phyloP scores from a whole-genome alignment of 148 eudicot genomes.

The Nepenthes mirabilis region DNA sequence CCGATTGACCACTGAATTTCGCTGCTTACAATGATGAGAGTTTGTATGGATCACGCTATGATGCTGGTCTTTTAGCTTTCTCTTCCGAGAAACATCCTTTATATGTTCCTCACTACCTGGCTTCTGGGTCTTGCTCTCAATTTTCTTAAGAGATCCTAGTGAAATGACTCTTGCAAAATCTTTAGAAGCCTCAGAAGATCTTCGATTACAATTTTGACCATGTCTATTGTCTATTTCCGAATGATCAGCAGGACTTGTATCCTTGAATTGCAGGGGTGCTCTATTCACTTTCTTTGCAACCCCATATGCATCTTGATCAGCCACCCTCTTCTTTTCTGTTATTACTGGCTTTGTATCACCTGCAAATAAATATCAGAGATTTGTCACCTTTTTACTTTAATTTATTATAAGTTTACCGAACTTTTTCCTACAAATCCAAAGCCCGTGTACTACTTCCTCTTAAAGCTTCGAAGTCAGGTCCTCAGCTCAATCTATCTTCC shows the following conservation, averaged over 20 bases:
- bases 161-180: conserved; percentile 9
- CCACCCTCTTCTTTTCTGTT: conserved; percentile 20
- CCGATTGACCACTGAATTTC: background rate
- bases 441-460: no score
- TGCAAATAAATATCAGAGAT: conserved; percentile 5
- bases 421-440: no score
- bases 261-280: conserved; percentile 11
- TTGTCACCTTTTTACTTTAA: no score
- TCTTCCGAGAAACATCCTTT: conserved; percentile 18
- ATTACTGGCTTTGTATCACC: conserved; percentile 17
- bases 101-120: conserved; percentile 5
- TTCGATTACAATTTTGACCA: conserved; percentile 8
- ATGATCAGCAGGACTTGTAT: conserved; percentile 3
- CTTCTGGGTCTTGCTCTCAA: conserved; percentile 10
- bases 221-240: conserved; percentile 5
- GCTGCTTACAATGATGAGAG: conserved; percentile 8
- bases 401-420: no score
- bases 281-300: conserved; percentile 19
- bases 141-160: conserved; percentile 6
- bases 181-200: conserved; percentile 8
- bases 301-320: conserved; percentile 18
- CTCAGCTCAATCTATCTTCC: no score
- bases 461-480: background rate
- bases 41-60: conserved; percentile 2
- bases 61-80: conserved; percentile 20